Evolutionary conservation across 768 basidiomycete genomes (phyloP), one percentile per base, ranked within the genome.

Genomic region (Termitomyces sp.): DNA sequence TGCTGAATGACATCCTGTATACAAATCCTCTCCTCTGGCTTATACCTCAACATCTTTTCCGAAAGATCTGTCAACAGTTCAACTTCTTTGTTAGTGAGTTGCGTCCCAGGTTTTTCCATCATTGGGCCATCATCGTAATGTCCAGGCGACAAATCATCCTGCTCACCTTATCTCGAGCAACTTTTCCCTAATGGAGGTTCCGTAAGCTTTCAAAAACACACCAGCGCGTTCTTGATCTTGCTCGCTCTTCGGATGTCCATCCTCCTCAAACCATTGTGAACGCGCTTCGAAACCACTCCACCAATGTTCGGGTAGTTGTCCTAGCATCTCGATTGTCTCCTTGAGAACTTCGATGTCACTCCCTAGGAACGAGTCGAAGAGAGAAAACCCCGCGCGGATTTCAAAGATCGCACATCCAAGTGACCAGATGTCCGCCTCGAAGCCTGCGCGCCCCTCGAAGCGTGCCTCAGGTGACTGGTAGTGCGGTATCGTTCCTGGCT

Each of bases 391-490:
- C 25, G 76, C 71, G 18, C 74, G 69, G 52, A 76, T 73, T 62
- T 76, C 70, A 56, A 73, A 78, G 56, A 77, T 70, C 44, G 67
- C 55, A 58, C 77, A 78, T 53, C 57, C 76, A 18, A 78, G 63
- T 3, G 68, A 61, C 76, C 77, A 77, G 32, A 77, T 57, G 56
- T 77, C 75, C 12, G 76, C 38, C 44, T 54, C 58, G 35, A 67
- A 45, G 31, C 66, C 63, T 5, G 53, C 52, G 3, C 56, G 44
- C 11, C 57, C 60, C 53, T 71, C 75, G 57, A 75, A 76, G n/a
- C 58, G 66, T 11, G 62, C 51, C 56, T 77, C 74, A 22, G 73
- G 76, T 0, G 74, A 63, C 46, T 47, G 51, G 63, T 75, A 75
- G 57, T 70, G 53, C 3, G 68, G 49, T 45, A 61, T 47, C 0